Percentiles rank a stretch among this genome's conserved stretches.
phyloP scores from a whole-genome alignment of 768 basidiomycete species.

The Harrya chromipes region DNA sequence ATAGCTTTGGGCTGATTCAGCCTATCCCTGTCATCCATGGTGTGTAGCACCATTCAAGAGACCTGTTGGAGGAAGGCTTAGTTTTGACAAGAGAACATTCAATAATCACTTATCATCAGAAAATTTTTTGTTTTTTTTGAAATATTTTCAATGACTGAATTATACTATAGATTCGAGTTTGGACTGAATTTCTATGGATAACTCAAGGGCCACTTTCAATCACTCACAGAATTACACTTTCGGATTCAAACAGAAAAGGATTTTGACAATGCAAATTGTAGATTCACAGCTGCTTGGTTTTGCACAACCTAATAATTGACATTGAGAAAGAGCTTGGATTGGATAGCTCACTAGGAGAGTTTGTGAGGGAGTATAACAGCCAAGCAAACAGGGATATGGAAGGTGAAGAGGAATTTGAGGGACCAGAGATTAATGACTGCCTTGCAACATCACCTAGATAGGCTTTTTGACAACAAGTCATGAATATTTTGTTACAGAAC shows the following conservation, averaged over 20 bases:
- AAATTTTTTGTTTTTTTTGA: no score
- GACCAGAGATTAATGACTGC: no score
- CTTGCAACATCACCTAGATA: no score
- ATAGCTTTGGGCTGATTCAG: slow-evolving; percentile 10
- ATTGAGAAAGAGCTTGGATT: slow-evolving; percentile 8
- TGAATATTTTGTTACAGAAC: no score
- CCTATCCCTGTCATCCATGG: slow-evolving; percentile 11
- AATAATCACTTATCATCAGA: slow-evolving; percentile 12
- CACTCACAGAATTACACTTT: slow-evolving; percentile 1
- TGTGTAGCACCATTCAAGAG: slow-evolving; percentile 24
- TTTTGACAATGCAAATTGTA: background rate
- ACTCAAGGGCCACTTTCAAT: slow-evolving; percentile 16
- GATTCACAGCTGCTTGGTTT: background rate
- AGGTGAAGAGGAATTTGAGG: no score
- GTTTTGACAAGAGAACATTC: slow-evolving; percentile 11
- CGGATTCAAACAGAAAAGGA: slow-evolving; percentile 4
- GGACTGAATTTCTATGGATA: slow-evolving; percentile 14
- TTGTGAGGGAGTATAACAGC: background rate
- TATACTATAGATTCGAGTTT: slow-evolving; percentile 24
- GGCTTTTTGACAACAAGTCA: no score
- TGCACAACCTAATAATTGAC: slow-evolving; percentile 11
- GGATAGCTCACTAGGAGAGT: background rate
- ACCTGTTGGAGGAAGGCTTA: slow-evolving; percentile 11
- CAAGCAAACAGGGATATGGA: no score
- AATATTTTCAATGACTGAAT: background rate